These are phyloP conservation scores for Saccharomyces hybrid DNA, from an alignment of 1,139 yeast species.

Conservation along the genomic window DNA sequence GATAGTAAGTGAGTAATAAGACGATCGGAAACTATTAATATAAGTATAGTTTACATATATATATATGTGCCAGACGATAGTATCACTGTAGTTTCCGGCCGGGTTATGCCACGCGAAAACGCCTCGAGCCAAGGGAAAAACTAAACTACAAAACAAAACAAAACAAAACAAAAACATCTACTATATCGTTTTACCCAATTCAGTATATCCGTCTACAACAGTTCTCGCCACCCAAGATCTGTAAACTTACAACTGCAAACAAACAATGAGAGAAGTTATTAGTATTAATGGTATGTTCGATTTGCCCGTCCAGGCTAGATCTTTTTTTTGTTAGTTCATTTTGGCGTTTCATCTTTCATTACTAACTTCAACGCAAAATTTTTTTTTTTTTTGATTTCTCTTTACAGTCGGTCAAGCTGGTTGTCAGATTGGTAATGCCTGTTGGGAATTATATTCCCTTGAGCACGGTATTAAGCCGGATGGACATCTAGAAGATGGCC, in stretches of 20 bases:
- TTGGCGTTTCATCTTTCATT: conserved; percentile 1
- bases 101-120: conserved; percentile 1
- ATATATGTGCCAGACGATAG: neutral
- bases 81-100: neutral
- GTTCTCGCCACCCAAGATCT: neutral
- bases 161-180: neutral
- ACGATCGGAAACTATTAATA: neutral
- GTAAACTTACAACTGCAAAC: neutral
- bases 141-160: neutral
- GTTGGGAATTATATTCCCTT: conserved; percentile 95
- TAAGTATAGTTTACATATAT: too few relatives aligned
- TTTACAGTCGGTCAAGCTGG: conserved; percentile 58
- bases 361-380: neutral
- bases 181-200: neutral
- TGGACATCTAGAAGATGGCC: conserved; percentile 69
- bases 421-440: conserved; percentile 98
- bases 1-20: neutral
- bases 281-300: conserved; percentile 55
- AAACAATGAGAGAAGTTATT: conserved; percentile 80
- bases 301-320: neutral
- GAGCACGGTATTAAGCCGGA: conserved; percentile 95
- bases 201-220: neutral
- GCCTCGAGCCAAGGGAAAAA: conserved; percentile 1
- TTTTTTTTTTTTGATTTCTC: neutral
- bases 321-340: neutral